A percentile compares a stretch with the other conserved stretches of the same genome.
phyloP scores from a whole-genome alignment of 2,329 filamentous ascomycete genomes.

The Metarhizium humberi region DNA sequence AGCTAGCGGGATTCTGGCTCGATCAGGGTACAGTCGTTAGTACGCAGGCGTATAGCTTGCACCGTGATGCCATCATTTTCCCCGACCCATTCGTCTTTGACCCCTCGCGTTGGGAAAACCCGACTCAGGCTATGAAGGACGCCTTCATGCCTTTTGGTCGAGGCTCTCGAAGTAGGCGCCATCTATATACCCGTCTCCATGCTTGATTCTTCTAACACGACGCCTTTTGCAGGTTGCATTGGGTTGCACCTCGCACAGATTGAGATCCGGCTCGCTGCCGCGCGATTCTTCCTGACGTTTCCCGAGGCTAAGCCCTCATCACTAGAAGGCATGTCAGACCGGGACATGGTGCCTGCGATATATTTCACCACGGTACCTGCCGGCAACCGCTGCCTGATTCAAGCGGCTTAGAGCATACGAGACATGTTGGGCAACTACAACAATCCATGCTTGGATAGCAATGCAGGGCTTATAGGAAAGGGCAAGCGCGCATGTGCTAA shows the following conservation, averaged over 20 bases:
- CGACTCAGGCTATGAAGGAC: conserved; percentile 30
- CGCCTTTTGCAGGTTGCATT: conserved; percentile 32
- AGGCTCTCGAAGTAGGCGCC: conserved; percentile 22
- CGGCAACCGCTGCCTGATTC: conserved; percentile 17
- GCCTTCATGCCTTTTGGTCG: conserved; percentile 42
- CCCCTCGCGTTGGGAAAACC: conserved; percentile 27
- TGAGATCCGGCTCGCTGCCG: conserved; percentile 40
- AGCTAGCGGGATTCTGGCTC: no score
- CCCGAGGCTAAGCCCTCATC: conserved; percentile 7
- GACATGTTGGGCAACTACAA: no score
- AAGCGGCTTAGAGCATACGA: neutral
- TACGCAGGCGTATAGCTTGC: conserved; percentile 35
- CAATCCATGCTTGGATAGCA: no score
- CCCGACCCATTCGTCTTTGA: conserved; percentile 12
- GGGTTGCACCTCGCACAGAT: conserved; percentile 47
- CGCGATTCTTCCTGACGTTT: conserved; percentile 40
- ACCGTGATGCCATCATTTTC: conserved; percentile 29
- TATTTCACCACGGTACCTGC: conserved; percentile 22
- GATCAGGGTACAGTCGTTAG: conserved; percentile 23
- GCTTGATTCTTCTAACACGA: conserved; percentile 7
- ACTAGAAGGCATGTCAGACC: no score
- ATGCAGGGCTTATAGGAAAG: no score
- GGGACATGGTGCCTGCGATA: conserved; percentile 9
- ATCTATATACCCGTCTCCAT: no score
- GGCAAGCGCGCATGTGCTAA: no score